Evolutionary conservation across 2,329 filamentous ascomycete species (phyloP).

Genomic region (Leptographium lundbergii): DNA sequence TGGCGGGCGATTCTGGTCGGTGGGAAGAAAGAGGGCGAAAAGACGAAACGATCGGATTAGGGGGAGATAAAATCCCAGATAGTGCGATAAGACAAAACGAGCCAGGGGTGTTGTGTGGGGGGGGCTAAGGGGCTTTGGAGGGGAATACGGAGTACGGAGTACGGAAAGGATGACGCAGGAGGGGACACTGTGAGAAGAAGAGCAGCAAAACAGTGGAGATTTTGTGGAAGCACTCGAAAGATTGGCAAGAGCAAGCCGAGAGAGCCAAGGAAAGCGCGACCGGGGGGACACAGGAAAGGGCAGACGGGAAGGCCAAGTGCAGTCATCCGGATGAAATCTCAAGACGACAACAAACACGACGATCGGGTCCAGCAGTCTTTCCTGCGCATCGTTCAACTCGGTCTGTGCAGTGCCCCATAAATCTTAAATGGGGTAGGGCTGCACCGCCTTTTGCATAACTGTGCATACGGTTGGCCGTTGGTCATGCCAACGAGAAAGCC

Average conservation of each 20-base stretch:
- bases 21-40: background rate
- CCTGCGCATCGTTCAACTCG: background rate
- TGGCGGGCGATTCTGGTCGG: background rate
- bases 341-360: background rate
- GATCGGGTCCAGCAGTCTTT: background rate
- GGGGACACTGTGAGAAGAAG: too few species aligned
- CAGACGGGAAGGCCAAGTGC: background rate
- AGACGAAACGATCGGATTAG: background rate
- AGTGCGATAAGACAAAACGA: background rate
- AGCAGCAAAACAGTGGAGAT: too few species aligned
- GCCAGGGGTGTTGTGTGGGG: background rate
- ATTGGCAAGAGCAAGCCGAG: background rate
- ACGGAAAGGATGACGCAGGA: too few species aligned
- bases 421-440: background rate
- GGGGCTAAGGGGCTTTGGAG: background rate
- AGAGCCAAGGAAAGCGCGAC: background rate
- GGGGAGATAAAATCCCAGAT: background rate
- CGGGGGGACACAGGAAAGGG: background rate
- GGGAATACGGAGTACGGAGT: too few species aligned
- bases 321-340: background rate
- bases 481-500: too few species aligned
- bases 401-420: background rate
- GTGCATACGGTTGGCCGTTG: too few species aligned
- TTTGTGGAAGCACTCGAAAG: too few species aligned
- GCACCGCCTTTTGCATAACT: background rate